Base-by-base conservation (phyloP, 495 filamentous ascomycete genomes). In the Podospora sp. region DNA sequence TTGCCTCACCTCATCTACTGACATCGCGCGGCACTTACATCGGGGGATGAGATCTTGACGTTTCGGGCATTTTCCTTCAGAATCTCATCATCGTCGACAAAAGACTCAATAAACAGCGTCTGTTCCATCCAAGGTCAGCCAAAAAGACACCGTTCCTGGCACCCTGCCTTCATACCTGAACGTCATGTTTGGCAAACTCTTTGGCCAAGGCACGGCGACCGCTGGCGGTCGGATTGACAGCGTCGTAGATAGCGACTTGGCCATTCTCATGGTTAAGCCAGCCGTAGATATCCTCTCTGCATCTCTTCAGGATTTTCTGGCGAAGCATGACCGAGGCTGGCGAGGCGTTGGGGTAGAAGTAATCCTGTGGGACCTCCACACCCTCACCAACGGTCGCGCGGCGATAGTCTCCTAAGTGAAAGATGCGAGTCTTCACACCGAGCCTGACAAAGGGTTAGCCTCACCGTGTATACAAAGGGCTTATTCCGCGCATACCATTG, bases 191-290 rank as follows among this genome's bases (percentile, higher is more conserved):
- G 20, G 90, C 88, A 78, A 99, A 99, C 72, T 99, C 94, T 75
- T 96, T 96, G 0, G 93, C 94, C 9, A 99, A 83, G 7, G 94
- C 89, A 66, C 89, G 86, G 35, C 96, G 88, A n/a, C 93, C 94
- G 60, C 86, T 85, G 25, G 91, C 87, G 22, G 94, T 85, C 12
- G 94, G 92, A 73, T 98, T 98, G n/a, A 99, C 96, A 26, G 96
- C 95, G 81, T 99, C 96, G 72, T 98, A 99, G 60, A 99, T 98
- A 50, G 96, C 96, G 60, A 99, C 93, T 72, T 99, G 96, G 14
- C 96, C 96, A 72, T 97, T 98, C 72, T 98, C 96, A 69, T 97
- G 89, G 68, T 97, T 93, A 46, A 99, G 82, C 81, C 97, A 99
- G 64, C 90, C 89, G 66, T 97, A 97, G 36, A 99, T 96, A 72